These are phyloP conservation scores for Quambalaria eucalypti DNA, from an alignment of 1,284 basidiomycete species.

Conservation along the genomic window DNA sequence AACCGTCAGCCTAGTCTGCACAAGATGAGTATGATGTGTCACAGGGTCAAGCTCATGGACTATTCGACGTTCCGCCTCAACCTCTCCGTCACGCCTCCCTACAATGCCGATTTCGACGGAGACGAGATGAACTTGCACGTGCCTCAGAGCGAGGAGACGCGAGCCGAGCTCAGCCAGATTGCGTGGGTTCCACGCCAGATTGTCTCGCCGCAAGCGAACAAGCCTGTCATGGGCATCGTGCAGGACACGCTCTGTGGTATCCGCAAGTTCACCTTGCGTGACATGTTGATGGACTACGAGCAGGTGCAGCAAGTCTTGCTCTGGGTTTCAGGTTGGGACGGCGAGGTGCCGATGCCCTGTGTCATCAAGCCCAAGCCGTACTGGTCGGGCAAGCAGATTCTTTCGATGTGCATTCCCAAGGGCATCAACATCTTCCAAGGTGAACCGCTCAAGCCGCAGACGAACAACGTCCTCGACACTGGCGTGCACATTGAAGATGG, in stretches of 20 bases:
- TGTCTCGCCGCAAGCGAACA: conserved; percentile 97
- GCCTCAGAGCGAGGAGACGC: conserved; percentile 97
- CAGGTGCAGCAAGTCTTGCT: conserved; percentile 84
- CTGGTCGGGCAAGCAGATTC: conserved; percentile 96
- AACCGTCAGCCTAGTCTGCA: conserved; percentile 97
- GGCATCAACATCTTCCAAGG: conserved; percentile 75
- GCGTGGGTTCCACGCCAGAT: conserved; percentile 99
- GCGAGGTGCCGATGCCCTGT: conserved; percentile 78
- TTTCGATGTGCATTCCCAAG: conserved; percentile 83
- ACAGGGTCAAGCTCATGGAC: conserved; percentile 92
- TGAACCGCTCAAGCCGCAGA: conserved; percentile 27
- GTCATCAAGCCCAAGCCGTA: conserved; percentile 93
- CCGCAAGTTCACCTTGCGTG: conserved; percentile 91
- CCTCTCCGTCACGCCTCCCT: conserved; percentile 63
- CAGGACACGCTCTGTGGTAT: conserved; percentile 97
- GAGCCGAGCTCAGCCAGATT: conserved; percentile 92
- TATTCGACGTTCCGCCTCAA: conserved; percentile 98
- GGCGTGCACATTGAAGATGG: conserved; percentile 96
- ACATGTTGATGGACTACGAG: conserved; percentile 50
- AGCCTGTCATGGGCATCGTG: conserved; percentile 99
- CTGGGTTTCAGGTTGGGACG: conserved; percentile 97
- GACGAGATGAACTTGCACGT: conserved; percentile 98
- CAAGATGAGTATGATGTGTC: conserved; percentile 99
- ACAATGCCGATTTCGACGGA: conserved; percentile 69
- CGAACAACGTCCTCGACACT: conserved; percentile 57